Evolutionary conservation across 208 protist species (phyloP), one percentile per base, ranked within the genome.

Genomic region (Acanthamoeba quina): DNA sequence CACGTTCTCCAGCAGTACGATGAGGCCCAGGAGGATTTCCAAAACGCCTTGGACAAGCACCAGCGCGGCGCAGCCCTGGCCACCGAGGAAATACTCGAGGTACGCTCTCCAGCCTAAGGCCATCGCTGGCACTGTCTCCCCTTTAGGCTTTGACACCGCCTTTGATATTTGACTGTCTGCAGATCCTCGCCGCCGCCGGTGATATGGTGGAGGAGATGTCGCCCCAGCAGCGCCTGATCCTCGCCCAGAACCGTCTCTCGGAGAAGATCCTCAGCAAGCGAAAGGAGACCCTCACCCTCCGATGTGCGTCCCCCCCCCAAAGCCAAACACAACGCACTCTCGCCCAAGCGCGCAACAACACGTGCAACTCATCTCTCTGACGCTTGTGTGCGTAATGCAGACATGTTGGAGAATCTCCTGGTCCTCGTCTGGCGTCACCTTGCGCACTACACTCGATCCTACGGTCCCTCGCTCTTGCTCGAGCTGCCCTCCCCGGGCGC

Each of bases 391-490:
- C 13, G 13, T 66, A 24, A 37, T 26, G 6, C 52, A 93, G 90
- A 93, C 47, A 93, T 93, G 52, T 24, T 93, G 62, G 90, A 93
- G 90, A 93, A 93, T 29, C 21, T 83, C 31, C 24, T 93, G 62
- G 29, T 93, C 34, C 31, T 93, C n/a, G 54, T 83, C 13, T 93
- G 90, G 90, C 44, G 72, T 9, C 90, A 93, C 56, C 68, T 93
- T 10, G 26, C 52, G 1, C 70, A 93, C 90, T 93, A 83, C 90
- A 93, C 68, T 2, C 70, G 68, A 4, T 47, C 34, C 44, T 93
- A 72, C 29, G 62, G n/a, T 13, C 70, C 90, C 3, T 34, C 90
- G n/a, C 90, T 83, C 31, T 29, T 37, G 24, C 47, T 58, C 68
- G 52, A 83, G 34, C 47, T 93, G 62, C 90, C 70, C 37, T 54